Percentiles rank a stretch among this genome's conserved stretches.
Conservation (phyloP, 2,329 filamentous ascomycete species). For the Fusarium fracticaudum region DNA sequence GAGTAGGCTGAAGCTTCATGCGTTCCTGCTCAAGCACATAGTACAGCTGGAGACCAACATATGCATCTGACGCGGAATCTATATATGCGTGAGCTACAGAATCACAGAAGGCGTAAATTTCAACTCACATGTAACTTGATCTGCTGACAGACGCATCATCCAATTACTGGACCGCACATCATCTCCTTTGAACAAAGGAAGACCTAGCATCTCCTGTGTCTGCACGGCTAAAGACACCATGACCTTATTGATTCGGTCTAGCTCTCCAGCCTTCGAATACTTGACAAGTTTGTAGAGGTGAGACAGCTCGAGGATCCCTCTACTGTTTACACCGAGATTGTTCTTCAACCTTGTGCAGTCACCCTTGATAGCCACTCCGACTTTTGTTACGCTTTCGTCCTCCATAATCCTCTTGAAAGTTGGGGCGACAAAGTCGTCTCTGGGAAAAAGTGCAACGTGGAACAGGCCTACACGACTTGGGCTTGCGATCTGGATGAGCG, state of each 20-base stretch:
- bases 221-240: conserved; percentile 74
- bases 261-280: conserved; percentile 63
- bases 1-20: conserved; percentile 71
- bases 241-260: conserved; percentile 69
- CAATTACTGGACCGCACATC: conserved; percentile 80
- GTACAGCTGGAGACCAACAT: conserved; percentile 79
- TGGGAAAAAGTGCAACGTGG: conserved; percentile 75
- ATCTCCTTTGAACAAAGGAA: conserved; percentile 79
- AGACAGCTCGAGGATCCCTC: conserved; percentile 81
- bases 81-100: not conserved
- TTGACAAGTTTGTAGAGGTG: conserved; percentile 83
- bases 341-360: conserved; percentile 75
- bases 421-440: conserved; percentile 72
- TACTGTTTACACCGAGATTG: conserved; percentile 70
- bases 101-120: not conserved
- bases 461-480: conserved; percentile 82
- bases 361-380: conserved; percentile 78
- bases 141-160: conserved; percentile 67
- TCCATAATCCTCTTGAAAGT: conserved; percentile 78
- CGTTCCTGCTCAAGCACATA: conserved; percentile 76
- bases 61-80: conserved; percentile 86
- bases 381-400: conserved; percentile 74
- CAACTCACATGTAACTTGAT: conserved; percentile 75
- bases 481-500: conserved; percentile 84
- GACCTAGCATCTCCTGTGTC: conserved; percentile 73